Evolutionary conservation across 345 rosid species (phyloP).

Genomic region (Lepidium aucheri): DNA sequence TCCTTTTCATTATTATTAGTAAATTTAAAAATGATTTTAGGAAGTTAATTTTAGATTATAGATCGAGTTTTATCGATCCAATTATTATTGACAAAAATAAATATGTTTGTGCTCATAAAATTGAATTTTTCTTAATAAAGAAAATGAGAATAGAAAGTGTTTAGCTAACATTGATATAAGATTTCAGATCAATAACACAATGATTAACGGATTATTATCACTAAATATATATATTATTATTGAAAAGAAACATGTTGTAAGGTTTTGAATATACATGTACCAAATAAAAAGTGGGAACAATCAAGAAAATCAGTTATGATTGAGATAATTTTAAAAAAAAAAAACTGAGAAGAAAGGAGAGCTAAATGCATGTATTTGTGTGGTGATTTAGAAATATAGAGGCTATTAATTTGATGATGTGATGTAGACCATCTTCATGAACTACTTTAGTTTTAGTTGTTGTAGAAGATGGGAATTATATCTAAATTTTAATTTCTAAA

Average conservation of each 20-base stretch:
- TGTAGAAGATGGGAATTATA: constrained; percentile 1
- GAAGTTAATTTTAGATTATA: no score
- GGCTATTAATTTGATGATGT: constrained; percentile 34
- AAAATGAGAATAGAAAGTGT: neutral
- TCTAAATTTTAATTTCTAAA: constrained; percentile 3
- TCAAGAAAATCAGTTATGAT: constrained; percentile 29
- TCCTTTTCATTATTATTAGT: no score
- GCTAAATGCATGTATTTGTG: constrained; percentile 32
- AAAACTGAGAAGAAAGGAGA: constrained; percentile 15
- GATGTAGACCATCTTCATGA: constrained; percentile 22
- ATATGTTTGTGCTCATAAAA: neutral
- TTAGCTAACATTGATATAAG: neutral
- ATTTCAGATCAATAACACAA: neutral
- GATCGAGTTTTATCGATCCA: no score
- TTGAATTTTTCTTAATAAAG: no score
- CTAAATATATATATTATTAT: neutral
- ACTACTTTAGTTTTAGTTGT: constrained; percentile 20
- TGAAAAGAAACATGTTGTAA: neutral
- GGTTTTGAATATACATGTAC: neutral
- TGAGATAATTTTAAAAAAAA: constrained; percentile 2
- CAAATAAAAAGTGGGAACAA: constrained; percentile 8
- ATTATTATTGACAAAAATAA: no score
- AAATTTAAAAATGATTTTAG: no score
- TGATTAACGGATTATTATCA: neutral
- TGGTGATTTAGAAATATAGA: constrained; percentile 25